phyloP scores from a whole-genome alignment of 1,139 yeast species.

The Spathaspora sp. region DNA sequence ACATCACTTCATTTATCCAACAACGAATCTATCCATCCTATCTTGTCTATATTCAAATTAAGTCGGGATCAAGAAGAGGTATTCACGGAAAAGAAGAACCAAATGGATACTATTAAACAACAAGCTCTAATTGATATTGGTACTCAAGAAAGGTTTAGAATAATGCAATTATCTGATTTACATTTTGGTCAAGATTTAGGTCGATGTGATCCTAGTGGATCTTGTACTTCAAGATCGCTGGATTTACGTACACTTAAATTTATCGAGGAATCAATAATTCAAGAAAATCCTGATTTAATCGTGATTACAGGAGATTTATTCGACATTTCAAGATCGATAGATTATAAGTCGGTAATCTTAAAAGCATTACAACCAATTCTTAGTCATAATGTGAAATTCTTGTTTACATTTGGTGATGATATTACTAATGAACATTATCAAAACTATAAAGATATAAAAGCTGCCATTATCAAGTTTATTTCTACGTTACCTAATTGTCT shows the following conservation, averaged over 20 bases:
- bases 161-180: conserved; percentile 41
- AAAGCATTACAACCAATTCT: conserved; percentile 39
- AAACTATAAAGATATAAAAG: conserved; percentile 12
- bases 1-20: conserved; percentile 11
- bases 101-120: conserved; percentile 4
- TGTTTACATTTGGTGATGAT: conserved; percentile 47
- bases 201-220: conserved; percentile 14
- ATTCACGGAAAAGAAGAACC: conserved; percentile 3
- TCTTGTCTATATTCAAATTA: conserved; percentile 13
- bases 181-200: conserved; percentile 38
- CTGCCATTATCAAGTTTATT: conserved; percentile 19
- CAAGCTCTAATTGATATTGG: conserved; percentile 6
- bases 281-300: conserved; percentile 36
- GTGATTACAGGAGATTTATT: conserved; percentile 44
- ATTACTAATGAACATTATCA: conserved; percentile 13
- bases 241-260: conserved; percentile 33
- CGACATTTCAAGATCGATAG: conserved; percentile 22
- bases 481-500: conserved; percentile 40
- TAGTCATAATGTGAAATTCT: conserved; percentile 28
- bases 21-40: conserved; percentile 12
- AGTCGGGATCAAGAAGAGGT: conserved; percentile 5
- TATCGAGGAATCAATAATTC: conserved; percentile 23
- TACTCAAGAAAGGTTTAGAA: conserved; percentile 21
- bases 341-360: conserved; percentile 34
- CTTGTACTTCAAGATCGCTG: conserved; percentile 18